These are phyloP conservation scores for Zasmidium angulare DNA, from an alignment of 2,329 filamentous ascomycete genomes.

Conservation along the genomic window DNA sequence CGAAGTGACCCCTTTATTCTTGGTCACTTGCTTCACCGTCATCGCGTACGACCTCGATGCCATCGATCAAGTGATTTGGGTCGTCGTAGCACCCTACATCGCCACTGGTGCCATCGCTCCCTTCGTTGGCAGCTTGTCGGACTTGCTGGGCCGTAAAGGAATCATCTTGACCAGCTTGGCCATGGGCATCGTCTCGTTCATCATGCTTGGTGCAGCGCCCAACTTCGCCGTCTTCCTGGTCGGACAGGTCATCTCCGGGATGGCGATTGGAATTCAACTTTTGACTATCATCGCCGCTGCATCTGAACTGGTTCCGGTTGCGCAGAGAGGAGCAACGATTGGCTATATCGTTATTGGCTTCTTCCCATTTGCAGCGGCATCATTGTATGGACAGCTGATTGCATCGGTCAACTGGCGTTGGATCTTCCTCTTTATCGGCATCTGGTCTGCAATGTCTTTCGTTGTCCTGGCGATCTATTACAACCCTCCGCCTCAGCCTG, in stretches of 20 bases:
- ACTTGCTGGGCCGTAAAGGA: constrained; percentile 15
- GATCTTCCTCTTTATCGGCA: constrained; percentile 53
- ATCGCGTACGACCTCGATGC: constrained; percentile 14
- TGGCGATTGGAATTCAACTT: constrained; percentile 13
- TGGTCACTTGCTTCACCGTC: constrained; percentile 21
- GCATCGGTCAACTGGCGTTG: constrained; percentile 51
- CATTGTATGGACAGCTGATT: constrained; percentile 61
- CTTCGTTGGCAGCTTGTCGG: constrained; percentile 15
- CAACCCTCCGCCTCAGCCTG: constrained; percentile 50
- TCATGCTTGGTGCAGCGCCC: constrained; percentile 16
- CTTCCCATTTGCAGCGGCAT: constrained; percentile 60
- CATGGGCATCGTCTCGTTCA: constrained; percentile 14
- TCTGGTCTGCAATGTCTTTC: constrained; percentile 55
- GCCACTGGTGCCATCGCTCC: constrained; percentile 18
- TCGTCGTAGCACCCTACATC: constrained; percentile 19
- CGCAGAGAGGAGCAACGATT: constrained; percentile 63
- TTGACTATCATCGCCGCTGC: constrained; percentile 56
- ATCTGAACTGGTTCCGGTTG: constrained; percentile 64
- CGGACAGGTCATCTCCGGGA: constrained; percentile 5
- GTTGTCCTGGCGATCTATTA: constrained; percentile 53
- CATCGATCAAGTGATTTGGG: constrained; percentile 19
- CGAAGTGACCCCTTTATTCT: constrained; percentile 22
- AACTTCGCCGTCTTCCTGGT: constrained; percentile 16
- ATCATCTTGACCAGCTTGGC: constrained; percentile 13
- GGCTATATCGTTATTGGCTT: constrained; percentile 60